These are phyloP conservation scores for Salicornia ramosissima DNA, from an alignment of 148 eudicot species.

Conservation along the genomic window DNA sequence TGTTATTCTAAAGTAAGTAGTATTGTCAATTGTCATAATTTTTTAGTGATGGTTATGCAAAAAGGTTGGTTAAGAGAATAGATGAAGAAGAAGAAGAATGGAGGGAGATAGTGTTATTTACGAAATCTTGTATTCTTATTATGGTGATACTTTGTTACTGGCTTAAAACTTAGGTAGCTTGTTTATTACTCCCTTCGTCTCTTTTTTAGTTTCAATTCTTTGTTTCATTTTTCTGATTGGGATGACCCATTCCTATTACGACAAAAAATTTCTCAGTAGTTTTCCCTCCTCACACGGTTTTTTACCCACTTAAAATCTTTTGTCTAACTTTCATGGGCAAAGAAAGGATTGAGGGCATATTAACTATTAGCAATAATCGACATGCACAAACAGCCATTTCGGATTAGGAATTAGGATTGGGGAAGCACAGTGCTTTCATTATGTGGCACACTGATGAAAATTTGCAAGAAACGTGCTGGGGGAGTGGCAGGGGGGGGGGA, in stretches of 20 bases:
- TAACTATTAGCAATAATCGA: no score
- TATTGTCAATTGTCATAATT: not conserved
- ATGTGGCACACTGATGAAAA: not conserved
- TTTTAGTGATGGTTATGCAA: not conserved
- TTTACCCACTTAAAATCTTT: no score
- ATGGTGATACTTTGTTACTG: not conserved
- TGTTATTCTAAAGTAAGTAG: not conserved
- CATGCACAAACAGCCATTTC: not conserved
- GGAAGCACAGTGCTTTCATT: not conserved
- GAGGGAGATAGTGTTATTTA: not conserved
- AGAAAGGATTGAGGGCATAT: no score
- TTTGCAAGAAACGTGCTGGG: no score
- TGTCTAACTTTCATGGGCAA: no score
- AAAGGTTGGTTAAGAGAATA: not conserved
- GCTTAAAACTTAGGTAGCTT: not conserved
- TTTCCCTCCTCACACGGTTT: no score
- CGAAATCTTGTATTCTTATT: not conserved
- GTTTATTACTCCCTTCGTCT: not conserved
- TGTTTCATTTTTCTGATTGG: no score
- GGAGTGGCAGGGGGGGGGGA: not conserved
- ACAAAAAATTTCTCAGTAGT: no score
- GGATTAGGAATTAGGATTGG: not conserved
- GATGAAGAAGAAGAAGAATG: not conserved
- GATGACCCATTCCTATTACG: no score
- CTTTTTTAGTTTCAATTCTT: no score